A percentile compares a stretch with the other conserved stretches of the same genome.
phyloP scores from a whole-genome alignment of 257 asterid species.

The Ophiorrhiza pumila region DNA sequence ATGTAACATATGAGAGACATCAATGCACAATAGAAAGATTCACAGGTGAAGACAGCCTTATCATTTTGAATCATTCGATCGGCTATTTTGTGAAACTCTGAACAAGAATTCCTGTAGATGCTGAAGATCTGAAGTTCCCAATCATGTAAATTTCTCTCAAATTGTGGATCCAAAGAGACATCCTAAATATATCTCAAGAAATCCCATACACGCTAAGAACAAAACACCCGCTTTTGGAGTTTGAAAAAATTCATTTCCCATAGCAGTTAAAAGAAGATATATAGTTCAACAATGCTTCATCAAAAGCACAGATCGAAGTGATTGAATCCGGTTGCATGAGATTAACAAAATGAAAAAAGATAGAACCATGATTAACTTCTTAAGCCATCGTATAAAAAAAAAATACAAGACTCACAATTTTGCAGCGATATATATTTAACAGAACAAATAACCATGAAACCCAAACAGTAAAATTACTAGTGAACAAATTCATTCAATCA shows the following conservation, averaged over 20 bases:
- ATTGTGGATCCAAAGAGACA: too few species aligned
- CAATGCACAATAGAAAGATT: too few species aligned
- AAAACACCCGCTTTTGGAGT: too few species aligned
- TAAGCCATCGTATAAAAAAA: neutral
- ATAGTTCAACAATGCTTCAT: neutral
- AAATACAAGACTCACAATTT: neutral
- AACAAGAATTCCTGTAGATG: too few species aligned
- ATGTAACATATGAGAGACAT: too few species aligned
- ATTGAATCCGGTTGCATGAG: neutral
- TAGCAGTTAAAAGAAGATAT: too few species aligned
- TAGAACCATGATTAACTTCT: neutral
- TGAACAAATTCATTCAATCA: neutral
- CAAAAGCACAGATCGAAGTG: conserved; percentile 1
- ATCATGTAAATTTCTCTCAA: too few species aligned
- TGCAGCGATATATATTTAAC: neutral
- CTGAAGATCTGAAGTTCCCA: too few species aligned
- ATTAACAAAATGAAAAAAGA: neutral
- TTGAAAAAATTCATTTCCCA: neutral
- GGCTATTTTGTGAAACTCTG: too few species aligned
- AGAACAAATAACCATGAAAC: neutral
- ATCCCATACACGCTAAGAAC: too few species aligned
- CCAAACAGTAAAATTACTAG: neutral
- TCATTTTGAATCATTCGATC: too few species aligned
- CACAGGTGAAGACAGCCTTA: too few species aligned
- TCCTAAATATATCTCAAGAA: neutral